A percentile compares a stretch with the other conserved stretches of the same genome.
Conservation (phyloP, 352 stramenopile genomes). For the Phytophthora hybrid region DNA sequence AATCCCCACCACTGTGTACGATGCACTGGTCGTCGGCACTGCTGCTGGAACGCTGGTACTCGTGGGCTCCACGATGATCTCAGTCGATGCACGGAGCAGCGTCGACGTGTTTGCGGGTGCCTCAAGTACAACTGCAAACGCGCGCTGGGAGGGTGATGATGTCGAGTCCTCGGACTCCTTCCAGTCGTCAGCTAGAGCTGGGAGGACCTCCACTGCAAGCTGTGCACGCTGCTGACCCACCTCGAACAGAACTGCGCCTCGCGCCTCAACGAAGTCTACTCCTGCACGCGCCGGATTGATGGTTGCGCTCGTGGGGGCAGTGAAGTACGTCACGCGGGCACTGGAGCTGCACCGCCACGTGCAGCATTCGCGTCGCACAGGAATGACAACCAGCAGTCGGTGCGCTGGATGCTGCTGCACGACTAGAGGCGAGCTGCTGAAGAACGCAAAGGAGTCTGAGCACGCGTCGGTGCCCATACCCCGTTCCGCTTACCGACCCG, state of each 20-base stretch:
- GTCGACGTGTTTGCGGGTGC: slow-evolving; percentile 9
- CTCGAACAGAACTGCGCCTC: slow-evolving; percentile 36
- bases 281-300: slow-evolving; percentile 21
- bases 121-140: slow-evolving; percentile 31
- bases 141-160: slow-evolving; percentile 9
- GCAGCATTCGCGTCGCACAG: slow-evolving; percentile 34
- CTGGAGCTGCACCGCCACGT: slow-evolving; percentile 20
- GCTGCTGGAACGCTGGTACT: neutral
- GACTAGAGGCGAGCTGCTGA: slow-evolving; percentile 17
- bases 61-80: slow-evolving; percentile 30
- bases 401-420: slow-evolving; percentile 26
- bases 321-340: slow-evolving; percentile 28
- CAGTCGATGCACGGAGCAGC: slow-evolving; percentile 7
- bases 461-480: slow-evolving; percentile 27
- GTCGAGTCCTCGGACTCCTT: neutral
- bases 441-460: slow-evolving; percentile 30
- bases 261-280: slow-evolving; percentile 38
- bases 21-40: neutral
- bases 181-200: slow-evolving; percentile 12
- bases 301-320: slow-evolving; percentile 2
- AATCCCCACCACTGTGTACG: slow-evolving; percentile 4
- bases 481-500: neutral
- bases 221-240: slow-evolving; percentile 26
- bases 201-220: slow-evolving; percentile 40
- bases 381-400: slow-evolving; percentile 34